A percentile compares a stretch with the other conserved stretches of the same genome.
Conservation (phyloP, 2,329 filamentous ascomycete species). For the Alternaria solani region DNA sequence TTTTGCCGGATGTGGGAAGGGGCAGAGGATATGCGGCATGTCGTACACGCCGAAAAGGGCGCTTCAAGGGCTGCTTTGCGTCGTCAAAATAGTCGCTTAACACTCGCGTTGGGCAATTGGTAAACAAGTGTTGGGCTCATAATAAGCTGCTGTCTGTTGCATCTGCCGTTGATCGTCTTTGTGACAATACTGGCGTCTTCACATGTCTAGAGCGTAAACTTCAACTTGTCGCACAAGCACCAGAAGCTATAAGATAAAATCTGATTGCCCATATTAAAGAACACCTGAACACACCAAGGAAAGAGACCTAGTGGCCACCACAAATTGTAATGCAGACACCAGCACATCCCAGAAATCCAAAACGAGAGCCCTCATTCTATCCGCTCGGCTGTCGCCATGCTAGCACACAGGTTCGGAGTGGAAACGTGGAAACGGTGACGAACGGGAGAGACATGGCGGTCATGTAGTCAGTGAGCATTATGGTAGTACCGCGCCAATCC, state of each 20-base stretch:
- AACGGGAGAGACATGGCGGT: conserved; percentile 26
- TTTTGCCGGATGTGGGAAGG: conserved; percentile 14
- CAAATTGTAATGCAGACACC: conserved; percentile 37
- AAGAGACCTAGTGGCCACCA: conserved; percentile 38
- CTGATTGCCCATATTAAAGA: conserved; percentile 39
- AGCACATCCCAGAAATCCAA: conserved; percentile 42
- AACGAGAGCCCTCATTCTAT: conserved; percentile 41
- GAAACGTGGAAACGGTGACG: conserved; percentile 31
- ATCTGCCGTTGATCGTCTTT: background rate
- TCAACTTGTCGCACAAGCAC: conserved; percentile 4
- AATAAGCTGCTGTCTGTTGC: background rate
- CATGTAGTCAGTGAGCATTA: conserved; percentile 41
- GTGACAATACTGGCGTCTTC: background rate
- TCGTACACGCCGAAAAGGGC: conserved; percentile 6
- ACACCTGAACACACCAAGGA: conserved; percentile 34
- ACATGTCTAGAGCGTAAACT: conserved; percentile 2
- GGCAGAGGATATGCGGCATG: conserved; percentile 4
- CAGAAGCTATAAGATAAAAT: conserved; percentile 17
- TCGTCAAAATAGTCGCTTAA: background rate
- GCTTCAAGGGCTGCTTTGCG: background rate
- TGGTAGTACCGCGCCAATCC: conserved; percentile 30
- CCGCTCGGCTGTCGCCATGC: conserved; percentile 34
- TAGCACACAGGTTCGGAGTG: conserved; percentile 27
- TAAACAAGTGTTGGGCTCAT: background rate
- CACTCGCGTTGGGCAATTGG: background rate